Base-by-base conservation (phyloP, 768 basidiomycete species). In the Panellus pusillus region DNA sequence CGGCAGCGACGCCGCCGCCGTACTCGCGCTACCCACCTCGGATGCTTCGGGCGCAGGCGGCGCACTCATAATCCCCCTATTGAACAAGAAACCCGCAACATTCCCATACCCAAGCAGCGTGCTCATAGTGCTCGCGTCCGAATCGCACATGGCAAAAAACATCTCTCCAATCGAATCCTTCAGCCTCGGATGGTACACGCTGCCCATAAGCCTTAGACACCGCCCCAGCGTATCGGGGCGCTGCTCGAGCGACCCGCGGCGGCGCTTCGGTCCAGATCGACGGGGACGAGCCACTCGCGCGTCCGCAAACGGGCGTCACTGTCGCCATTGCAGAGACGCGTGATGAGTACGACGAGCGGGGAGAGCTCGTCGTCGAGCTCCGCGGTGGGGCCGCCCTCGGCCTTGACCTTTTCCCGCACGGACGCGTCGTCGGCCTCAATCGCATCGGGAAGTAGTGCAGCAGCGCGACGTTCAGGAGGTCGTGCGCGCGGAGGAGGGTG, bases 11-110 rank as follows among this genome's bases (percentile, higher is more conserved):
- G 8, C 68, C 66, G 2, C 74, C 14, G 32, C 68, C 5, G 52
- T 64, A 1, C 72, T 66, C 19, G 72, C 67, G 11, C 69, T 61
- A 9, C 71, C 31, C 6, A 20, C 61, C 11, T 66, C 63, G 15
- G 72, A 63, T 55, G 72, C 50, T 14, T 63, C 50, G 59, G 19
- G 60, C 43, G 59, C 61, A 43, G 58, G 75, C 1, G 86, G 89
- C 6, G 83, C 79, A 50, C 69, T 79, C 64, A 89, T 77, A 61
- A 98, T 78, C 14, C 93, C 94, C 65, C 93, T 95, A 66, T 89
- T 85, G 74, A 93, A 95, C 20, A 99, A 77, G 77, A 93, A 90
- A 1, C 97, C 97, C 0, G 94, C 93, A 38, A 94, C 93, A 66
- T 94, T 94, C 38, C 96, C 96, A 63, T 99, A 99, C 7, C 96